Evolutionary conservation across 331 rosid genomes (phyloP).

Genomic region (Phaseolus coccineus): DNA sequence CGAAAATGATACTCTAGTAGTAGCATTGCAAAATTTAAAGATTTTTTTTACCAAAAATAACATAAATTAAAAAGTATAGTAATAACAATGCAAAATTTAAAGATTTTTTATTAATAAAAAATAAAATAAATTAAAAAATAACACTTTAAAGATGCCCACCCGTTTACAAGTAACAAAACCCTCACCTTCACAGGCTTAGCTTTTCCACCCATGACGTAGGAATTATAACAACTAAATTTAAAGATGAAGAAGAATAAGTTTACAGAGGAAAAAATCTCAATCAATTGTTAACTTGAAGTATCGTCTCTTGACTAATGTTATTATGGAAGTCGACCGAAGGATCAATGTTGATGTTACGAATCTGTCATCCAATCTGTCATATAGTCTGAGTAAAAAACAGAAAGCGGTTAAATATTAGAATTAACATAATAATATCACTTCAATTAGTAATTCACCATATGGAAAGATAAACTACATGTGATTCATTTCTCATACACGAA

Average conservation of each 20-base stretch:
- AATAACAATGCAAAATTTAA: no score
- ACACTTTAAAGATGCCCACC: no score
- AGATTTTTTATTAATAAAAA: no score
- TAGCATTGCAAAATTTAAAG: background rate
- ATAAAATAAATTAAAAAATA: no score
- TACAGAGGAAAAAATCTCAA: background rate
- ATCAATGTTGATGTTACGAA: background rate
- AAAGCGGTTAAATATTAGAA: background rate
- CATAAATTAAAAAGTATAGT: no score
- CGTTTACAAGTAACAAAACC: no score
- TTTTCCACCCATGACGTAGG: no score
- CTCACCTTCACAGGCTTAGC: no score
- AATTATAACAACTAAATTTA: no score
- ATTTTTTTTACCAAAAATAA: no score
- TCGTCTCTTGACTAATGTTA: background rate
- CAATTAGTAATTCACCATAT: background rate
- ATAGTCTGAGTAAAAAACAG: background rate
- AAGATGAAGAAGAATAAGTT: background rate
- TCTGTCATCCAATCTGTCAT: background rate
- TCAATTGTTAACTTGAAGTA: background rate
- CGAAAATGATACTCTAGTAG: background rate
- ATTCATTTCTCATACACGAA: background rate
- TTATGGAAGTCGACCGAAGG: background rate
- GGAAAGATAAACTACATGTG: no score
- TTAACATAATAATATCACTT: background rate